Percentiles rank a stretch among this genome's conserved stretches.
Evolutionary conservation across 169 alveolate species (phyloP).

Genomic region (Plasmodium gallinaceum): DNA sequence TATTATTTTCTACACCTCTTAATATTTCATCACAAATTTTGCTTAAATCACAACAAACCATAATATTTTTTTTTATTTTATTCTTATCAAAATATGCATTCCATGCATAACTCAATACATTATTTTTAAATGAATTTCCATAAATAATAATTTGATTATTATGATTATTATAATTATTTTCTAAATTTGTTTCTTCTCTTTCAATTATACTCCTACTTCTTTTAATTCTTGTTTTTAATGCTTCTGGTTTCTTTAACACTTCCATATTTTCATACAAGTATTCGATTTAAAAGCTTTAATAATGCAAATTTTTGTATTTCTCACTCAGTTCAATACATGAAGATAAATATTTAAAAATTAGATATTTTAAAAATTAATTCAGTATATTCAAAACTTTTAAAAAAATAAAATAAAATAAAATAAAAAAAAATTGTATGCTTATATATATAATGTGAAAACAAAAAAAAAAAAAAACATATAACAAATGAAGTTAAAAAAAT

Average conservation of each 20-base stretch:
- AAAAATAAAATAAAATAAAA: no score
- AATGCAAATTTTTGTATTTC: background rate
- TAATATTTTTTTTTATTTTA: constrained; percentile 68
- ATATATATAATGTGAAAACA: background rate
- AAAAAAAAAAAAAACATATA: constrained; percentile 9
- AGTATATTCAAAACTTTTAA: no score
- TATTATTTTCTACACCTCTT: constrained; percentile 69
- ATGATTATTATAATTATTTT: constrained; percentile 4
- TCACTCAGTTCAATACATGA: background rate
- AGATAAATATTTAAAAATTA: no score
- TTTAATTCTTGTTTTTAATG: constrained; percentile 48
- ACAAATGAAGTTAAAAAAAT: background rate
- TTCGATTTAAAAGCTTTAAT: background rate
- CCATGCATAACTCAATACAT: constrained; percentile 75
- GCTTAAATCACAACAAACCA: constrained; percentile 74
- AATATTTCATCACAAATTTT: constrained; percentile 60
- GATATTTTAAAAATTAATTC: no score
- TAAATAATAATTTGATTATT: constrained; percentile 51
- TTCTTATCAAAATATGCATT: constrained; percentile 76
- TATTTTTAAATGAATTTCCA: constrained; percentile 50
- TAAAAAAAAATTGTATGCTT: no score
- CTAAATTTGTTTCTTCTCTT: constrained; percentile 50
- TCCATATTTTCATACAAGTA: constrained; percentile 45
- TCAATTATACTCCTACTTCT: constrained; percentile 65
- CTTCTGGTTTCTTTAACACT: constrained; percentile 28